Percentiles rank a stretch among this genome's conserved stretches.
Evolutionary conservation across 1,284 basidiomycete species (phyloP).

Genomic region (Cryptococcus sp.): DNA sequence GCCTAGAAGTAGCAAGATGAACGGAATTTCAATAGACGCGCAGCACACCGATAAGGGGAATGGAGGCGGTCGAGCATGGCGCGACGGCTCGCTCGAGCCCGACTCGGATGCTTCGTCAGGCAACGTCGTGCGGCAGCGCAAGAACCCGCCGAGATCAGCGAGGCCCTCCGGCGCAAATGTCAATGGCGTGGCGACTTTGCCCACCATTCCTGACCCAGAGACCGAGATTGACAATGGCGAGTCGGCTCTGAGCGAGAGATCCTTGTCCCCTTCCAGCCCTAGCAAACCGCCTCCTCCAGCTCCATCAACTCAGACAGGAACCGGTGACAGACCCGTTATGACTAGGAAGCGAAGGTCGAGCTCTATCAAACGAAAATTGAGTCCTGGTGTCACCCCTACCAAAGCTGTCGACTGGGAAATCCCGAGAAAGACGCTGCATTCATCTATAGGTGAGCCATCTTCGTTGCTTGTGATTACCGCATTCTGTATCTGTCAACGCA

Average conservation of each 20-base stretch:
- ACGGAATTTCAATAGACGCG: too few species aligned
- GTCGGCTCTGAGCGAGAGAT: neutral
- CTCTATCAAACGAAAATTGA: conserved; percentile 43
- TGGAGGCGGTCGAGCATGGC: conserved; percentile 15
- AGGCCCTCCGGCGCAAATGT: conserved; percentile 1
- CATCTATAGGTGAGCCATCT: conserved; percentile 73
- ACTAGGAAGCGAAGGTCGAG: conserved; percentile 38
- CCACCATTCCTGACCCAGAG: conserved; percentile 37
- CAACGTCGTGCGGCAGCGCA: conserved; percentile 3
- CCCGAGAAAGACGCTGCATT: conserved; percentile 86
- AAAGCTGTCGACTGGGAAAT: conserved; percentile 67
- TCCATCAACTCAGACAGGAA: conserved; percentile 36
- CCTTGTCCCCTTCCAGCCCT: neutral
- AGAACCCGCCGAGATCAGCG: conserved; percentile 14
- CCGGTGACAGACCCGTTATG: conserved; percentile 22
- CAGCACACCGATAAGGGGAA: conserved; percentile 4
- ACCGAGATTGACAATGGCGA: conserved; percentile 18
- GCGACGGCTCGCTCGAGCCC: conserved; percentile 21
- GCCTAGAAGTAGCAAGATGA: neutral
- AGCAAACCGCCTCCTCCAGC: conserved; percentile 34
- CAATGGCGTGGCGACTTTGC: conserved; percentile 34
- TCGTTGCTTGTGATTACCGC: conserved; percentile 6
- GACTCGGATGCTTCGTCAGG: conserved; percentile 11
- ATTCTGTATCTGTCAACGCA: neutral
- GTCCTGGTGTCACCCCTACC: conserved; percentile 45